phyloP scores from a whole-genome alignment of 331 rosid genomes.

The Saraca asoca region DNA sequence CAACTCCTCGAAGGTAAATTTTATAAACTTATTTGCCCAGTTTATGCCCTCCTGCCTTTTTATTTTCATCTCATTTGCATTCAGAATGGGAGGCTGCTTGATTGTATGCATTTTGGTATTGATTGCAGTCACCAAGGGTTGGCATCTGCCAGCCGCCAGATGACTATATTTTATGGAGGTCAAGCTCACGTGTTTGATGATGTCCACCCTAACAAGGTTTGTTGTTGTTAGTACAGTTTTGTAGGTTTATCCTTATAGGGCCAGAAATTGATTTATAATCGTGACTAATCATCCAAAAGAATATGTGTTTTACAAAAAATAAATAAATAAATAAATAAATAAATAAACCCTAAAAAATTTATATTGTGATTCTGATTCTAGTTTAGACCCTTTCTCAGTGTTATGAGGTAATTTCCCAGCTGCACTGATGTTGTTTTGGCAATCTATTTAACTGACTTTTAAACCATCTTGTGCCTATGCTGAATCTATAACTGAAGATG shows the following conservation, averaged over 20 bases:
- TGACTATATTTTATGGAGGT: constrained; percentile 98
- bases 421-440: too few relatives aligned
- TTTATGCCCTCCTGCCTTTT: background rate
- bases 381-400: too few relatives aligned
- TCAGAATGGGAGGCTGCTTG: constrained; percentile 31
- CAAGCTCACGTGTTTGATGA: constrained; percentile 98
- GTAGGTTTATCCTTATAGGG: constrained; percentile 6
- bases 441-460: too few relatives aligned
- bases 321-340: too few relatives aligned
- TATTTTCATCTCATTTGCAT: constrained; percentile 12
- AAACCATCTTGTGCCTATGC: too few relatives aligned
- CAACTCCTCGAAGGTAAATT: constrained; percentile 59
- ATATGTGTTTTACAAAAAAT: too few relatives aligned
- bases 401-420: too few relatives aligned
- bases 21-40: constrained; percentile 11
- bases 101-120: constrained; percentile 35
- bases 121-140: constrained; percentile 67
- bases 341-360: too few relatives aligned
- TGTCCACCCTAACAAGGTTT: constrained; percentile 94
- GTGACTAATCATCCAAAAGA: too few relatives aligned
- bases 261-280: constrained; percentile 27
- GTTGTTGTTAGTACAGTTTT: constrained; percentile 22
- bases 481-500: too few relatives aligned
- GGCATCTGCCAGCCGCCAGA: constrained; percentile 72
- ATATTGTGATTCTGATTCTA: too few relatives aligned